Base-by-base conservation (phyloP, 2,329 filamentous ascomycete species). In the Exophiala phaeomuriformis region DNA sequence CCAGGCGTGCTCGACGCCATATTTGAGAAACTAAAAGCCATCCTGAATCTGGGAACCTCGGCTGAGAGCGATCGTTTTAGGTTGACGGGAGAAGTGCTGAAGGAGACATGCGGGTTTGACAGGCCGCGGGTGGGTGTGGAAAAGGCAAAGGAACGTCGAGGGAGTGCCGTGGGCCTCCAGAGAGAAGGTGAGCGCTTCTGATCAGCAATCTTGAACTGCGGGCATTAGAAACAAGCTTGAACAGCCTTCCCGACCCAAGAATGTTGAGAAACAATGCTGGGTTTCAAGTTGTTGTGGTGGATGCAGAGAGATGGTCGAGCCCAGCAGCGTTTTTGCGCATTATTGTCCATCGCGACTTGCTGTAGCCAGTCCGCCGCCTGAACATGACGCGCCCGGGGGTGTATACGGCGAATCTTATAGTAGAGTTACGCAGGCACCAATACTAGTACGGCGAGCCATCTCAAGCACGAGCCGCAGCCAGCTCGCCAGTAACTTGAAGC, bases 11-110 rank as follows among this genome's bases (percentile, higher is more conserved):
- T 69, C 61, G 71, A 74, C 51, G 69, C 71, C 51, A 75, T 68
- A 63, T 70, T 77, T 58, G 69, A 73, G 68, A 84, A 84, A 68
- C 77, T 75, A 69, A 86, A 86, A 52, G 83, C 81, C 84, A 88
- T 74, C 58, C 63, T 74, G 55, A 71, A 61, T 55, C 61, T 63
- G 39, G 67, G 62, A 32, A 69, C 61, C 52, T 71, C 67, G 32
- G 68, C 65, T 53, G 69, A 72, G 44, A 72, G 59, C 44, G 67
- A 66, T 61, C 67, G 68, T 58, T 63, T 64, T 57, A 63, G 63
- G 51, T 68, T 66, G 42, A 52, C 47, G 36, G 54, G 53, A 19
- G 60, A 48, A 35, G 51, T 44, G 10, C 44, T 44, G 32, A 57
- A 49, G 36, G 57, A 49, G 43, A 59, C 61, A 49, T 66, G 64